Percentiles rank a stretch among this genome's conserved stretches.
phyloP scores from a whole-genome alignment of 257 asterid species.

The Craterostigma plantagineum region DNA sequence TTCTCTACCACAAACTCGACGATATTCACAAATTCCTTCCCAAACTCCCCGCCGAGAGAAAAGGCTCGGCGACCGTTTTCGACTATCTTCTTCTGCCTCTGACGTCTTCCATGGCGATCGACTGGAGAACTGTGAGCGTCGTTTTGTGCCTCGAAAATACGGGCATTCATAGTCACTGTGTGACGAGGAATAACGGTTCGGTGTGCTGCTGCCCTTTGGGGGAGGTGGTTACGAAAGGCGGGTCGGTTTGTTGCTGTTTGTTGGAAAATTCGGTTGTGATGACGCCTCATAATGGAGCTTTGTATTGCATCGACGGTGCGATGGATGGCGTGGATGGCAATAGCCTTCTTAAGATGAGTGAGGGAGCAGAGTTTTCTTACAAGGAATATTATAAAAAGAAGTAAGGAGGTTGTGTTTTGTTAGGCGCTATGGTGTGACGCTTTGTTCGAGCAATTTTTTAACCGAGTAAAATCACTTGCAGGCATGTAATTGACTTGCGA shows the following conservation, averaged over 20 bases:
- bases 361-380: slow-evolving; percentile 30
- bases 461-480: slow-evolving; percentile 12
- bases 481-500: slow-evolving; percentile 35
- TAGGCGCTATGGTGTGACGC: not conserved
- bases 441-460: not conserved
- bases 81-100: slow-evolving; percentile 61
- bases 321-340: slow-evolving; percentile 24
- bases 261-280: slow-evolving; percentile 45
- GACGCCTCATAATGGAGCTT: slow-evolving; percentile 44
- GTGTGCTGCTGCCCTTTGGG: slow-evolving; percentile 41
- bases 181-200: slow-evolving; percentile 29
- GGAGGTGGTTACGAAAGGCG: slow-evolving; percentile 28
- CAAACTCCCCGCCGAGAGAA: slow-evolving; percentile 3
- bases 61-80: slow-evolving; percentile 12
- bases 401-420: slow-evolving; percentile 15
- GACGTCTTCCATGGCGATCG: slow-evolving; percentile 13
- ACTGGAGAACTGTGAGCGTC: slow-evolving; percentile 39
- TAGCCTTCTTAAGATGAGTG: slow-evolving; percentile 20
- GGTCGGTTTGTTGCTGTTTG: slow-evolving; percentile 36
- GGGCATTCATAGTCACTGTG: slow-evolving; percentile 7
- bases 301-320: slow-evolving; percentile 29
- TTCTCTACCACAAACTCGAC: slow-evolving; percentile 26
- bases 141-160: slow-evolving; percentile 8
- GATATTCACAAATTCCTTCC: slow-evolving; percentile 16
- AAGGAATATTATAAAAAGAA: slow-evolving; percentile 20